Conservation (phyloP, 495 filamentous ascomycete species). For the Hypoxylon intermedium region DNA sequence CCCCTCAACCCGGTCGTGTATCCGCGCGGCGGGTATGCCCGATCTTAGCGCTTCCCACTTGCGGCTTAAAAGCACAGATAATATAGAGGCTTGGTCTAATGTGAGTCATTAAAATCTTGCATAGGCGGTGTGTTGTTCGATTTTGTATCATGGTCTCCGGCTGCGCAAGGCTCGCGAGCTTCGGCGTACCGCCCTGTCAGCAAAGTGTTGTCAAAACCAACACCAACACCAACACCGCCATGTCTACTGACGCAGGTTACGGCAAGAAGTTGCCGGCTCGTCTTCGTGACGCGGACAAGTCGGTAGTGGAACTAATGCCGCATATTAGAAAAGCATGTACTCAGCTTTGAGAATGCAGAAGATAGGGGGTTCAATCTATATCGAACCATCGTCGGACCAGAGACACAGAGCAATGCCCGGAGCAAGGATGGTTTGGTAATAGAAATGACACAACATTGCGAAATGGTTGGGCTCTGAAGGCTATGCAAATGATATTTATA, state of each 20-base stretch:
- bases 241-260: slow-evolving; percentile 56
- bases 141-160: slow-evolving; percentile 54
- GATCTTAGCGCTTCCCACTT: slow-evolving; percentile 48
- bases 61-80: slow-evolving; percentile 42
- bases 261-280: slow-evolving; percentile 50
- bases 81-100: slow-evolving; percentile 39
- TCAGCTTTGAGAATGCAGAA: slow-evolving; percentile 54
- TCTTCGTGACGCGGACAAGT: slow-evolving; percentile 56
- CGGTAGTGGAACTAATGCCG: slow-evolving; percentile 55
- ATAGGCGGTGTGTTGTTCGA: slow-evolving; percentile 10
- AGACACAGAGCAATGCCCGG: not conserved
- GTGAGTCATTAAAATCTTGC: slow-evolving; percentile 4
- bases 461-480: slow-evolving; percentile 18
- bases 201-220: slow-evolving; percentile 57
- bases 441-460: slow-evolving; percentile 13
- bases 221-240: slow-evolving; percentile 59
- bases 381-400: slow-evolving; percentile 1
- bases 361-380: slow-evolving; percentile 36
- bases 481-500: slow-evolving; percentile 21
- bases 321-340: slow-evolving; percentile 53
- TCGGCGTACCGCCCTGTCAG: slow-evolving; percentile 55
- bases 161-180: slow-evolving; percentile 53
- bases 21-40: slow-evolving; percentile 57
- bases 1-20: slow-evolving; percentile 64
- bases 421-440: slow-evolving; percentile 7